Conservation (phyloP, 768 basidiomycete species). For the Dioszegia aurantiaca region DNA sequence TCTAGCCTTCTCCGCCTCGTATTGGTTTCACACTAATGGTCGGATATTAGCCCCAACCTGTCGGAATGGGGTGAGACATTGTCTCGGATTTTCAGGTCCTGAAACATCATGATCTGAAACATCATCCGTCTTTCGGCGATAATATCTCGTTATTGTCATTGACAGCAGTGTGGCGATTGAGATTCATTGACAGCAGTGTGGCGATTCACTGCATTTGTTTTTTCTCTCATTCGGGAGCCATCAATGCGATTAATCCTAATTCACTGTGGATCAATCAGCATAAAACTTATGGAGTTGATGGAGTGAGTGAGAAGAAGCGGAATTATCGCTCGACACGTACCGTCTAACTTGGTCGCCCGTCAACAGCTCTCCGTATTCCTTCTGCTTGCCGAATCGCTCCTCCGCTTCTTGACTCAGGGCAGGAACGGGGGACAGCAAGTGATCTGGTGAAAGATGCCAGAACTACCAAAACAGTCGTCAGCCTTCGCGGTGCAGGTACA, state of each 20-base stretch:
- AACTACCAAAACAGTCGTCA: conserved; percentile 56
- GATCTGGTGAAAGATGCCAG: conserved; percentile 87
- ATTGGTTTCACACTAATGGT: too few relatives aligned
- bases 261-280: conserved; percentile 29
- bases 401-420: conserved; percentile 58
- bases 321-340: conserved; percentile 23
- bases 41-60: too few relatives aligned
- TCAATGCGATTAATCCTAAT: conserved; percentile 48
- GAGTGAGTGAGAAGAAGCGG: not conserved
- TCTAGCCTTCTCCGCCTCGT: too few relatives aligned
- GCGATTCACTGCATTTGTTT: too few relatives aligned
- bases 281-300: too few relatives aligned
- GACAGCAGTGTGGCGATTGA: too few relatives aligned
- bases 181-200: not conserved
- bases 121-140: too few relatives aligned
- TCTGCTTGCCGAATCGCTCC: conserved; percentile 53
- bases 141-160: too few relatives aligned
- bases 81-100: too few relatives aligned
- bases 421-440: conserved; percentile 68
- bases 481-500: too few relatives aligned
- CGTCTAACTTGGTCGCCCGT: conserved; percentile 80
- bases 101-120: too few relatives aligned
- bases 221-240: conserved; percentile 21
- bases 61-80: too few relatives aligned
- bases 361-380: conserved; percentile 70